Conservation (phyloP, 768 basidiomycete genomes). For the Leccinum uliginosum region DNA sequence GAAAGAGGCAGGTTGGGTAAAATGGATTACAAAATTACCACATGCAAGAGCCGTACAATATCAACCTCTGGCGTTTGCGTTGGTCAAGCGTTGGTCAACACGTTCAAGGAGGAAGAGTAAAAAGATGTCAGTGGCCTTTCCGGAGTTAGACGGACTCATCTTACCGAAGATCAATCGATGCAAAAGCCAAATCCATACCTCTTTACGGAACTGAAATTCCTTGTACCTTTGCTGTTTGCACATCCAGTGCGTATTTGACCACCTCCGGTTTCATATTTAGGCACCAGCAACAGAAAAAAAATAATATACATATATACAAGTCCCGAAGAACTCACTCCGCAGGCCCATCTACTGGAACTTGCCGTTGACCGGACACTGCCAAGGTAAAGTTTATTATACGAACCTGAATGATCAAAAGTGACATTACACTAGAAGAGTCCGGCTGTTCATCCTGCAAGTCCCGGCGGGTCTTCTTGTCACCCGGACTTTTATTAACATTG, state of each 20-base stretch:
- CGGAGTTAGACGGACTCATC: conserved; percentile 32
- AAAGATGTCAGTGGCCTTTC: conserved; percentile 14
- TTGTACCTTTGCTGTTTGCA: conserved; percentile 20
- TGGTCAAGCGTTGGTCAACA: conserved; percentile 1
- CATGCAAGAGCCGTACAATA: conserved; percentile 17
- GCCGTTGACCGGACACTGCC: conserved; percentile 22
- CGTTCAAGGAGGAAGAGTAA: conserved; percentile 5
- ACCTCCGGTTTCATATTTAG: conserved; percentile 1
- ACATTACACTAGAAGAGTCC: conserved; percentile 23
- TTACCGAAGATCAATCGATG: conserved; percentile 28
- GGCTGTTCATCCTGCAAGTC: conserved; percentile 20
- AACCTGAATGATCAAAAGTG: conserved; percentile 24
- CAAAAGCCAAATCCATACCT: conserved; percentile 32
- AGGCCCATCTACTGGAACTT: conserved; percentile 26
- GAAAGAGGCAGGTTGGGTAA: conserved; percentile 15
- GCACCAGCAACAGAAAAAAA: conserved; percentile 1
- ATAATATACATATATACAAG: conserved; percentile 7
- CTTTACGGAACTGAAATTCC: conserved; percentile 29
- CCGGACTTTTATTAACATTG: conserved; percentile 27
- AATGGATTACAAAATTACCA: conserved; percentile 6
- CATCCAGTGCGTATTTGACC: conserved; percentile 9
- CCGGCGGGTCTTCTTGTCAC: conserved; percentile 27
- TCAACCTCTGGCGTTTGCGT: conserved; percentile 1
- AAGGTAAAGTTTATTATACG: conserved; percentile 29
- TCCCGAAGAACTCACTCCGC: conserved; percentile 21